Percentiles rank a stretch among this genome's conserved stretches.
These are phyloP conservation scores for Botrytis deweyae DNA, from an alignment of 2,329 filamentous ascomycete species.

Conservation along the genomic window DNA sequence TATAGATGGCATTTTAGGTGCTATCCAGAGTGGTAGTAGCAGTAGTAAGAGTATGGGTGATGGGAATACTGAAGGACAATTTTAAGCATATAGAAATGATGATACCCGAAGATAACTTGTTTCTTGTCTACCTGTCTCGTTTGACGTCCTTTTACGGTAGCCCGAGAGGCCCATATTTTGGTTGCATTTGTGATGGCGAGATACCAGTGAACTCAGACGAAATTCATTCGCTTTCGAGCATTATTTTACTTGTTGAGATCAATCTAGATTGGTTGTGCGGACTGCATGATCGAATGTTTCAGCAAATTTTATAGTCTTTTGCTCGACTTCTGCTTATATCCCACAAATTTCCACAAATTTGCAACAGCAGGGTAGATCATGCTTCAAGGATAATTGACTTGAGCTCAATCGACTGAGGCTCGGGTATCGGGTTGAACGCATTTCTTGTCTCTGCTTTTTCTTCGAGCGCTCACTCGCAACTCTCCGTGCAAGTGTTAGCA, in stretches of 20 bases:
- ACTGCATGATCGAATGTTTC: neutral
- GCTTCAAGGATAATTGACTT: neutral
- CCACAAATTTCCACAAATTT: neutral
- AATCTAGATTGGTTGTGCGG: accelerated
- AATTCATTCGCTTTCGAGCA: neutral
- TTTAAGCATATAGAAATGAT: conserved; percentile 36
- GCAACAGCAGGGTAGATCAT: neutral
- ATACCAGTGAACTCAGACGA: neutral
- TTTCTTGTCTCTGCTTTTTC: too few relatives aligned
- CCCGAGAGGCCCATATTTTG: neutral
- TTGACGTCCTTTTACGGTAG: neutral
- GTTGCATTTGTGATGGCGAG: neutral
- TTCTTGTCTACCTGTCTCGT: neutral
- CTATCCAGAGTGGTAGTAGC: conserved; percentile 88
- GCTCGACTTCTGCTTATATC: neutral
- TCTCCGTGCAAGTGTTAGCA: too few relatives aligned
- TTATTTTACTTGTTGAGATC: neutral
- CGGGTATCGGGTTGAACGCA: too few relatives aligned
- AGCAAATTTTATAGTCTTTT: neutral
- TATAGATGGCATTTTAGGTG: conserved; percentile 85
- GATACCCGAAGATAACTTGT: neutral
- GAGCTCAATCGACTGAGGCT: neutral
- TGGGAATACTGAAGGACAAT: conserved; percentile 82
- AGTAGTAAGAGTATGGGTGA: conserved; percentile 92
- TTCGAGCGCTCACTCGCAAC: too few relatives aligned